Evolutionary conservation across 225 moss, liverwort and hornwort species (phyloP), one percentile per base, ranked within the genome.

Genomic region (Bryum argenteum): DNA sequence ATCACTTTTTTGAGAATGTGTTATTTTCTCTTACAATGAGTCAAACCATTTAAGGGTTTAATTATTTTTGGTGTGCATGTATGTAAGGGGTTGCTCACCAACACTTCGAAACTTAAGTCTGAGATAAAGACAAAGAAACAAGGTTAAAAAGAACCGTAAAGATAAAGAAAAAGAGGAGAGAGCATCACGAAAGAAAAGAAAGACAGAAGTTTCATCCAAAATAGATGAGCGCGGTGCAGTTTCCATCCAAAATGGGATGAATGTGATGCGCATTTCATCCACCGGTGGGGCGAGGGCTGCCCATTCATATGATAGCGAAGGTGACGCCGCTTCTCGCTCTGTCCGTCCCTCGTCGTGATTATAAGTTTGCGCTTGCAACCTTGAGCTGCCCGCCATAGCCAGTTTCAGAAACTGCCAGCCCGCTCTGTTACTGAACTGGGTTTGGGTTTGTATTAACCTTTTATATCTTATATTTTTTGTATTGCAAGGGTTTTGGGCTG

Each of bases 311-410:
- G 26, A 26, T 26, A 26, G 26, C 47, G 47, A 47, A 44, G 48
- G 17, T 48, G 48, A 48, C 48, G 12, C 13, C 48, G 5, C 48
- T 17, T 48, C 17, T 17, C 7, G 6, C 48, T 48, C 16, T 16
- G 47, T 47, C 47, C 47, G 47, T 47, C 47, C 33, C 5, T 33
- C 33, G 33, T 33, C 33, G 33, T 33, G 33, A 33, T 14, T 5
- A 47, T 16, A 16, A 47, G 47, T 47, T 47, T 48, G 17, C 48
- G 1, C 48, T 48, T 48, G 48, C 17, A 48, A 17, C 48, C 48
- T 48, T 48, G 48, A 48, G 48, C 48, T 48, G 48, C 48, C 48
- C 48, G 48, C 48, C 48, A 48, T 48, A 48, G 48, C 48, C 48
- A 26, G 26, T 26, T 26, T 26, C 26, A 47, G 47, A 47, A 47